These are phyloP conservation scores for Kwoniella bestiolae DNA, from an alignment of 768 basidiomycete genomes.

Conservation along the genomic window DNA sequence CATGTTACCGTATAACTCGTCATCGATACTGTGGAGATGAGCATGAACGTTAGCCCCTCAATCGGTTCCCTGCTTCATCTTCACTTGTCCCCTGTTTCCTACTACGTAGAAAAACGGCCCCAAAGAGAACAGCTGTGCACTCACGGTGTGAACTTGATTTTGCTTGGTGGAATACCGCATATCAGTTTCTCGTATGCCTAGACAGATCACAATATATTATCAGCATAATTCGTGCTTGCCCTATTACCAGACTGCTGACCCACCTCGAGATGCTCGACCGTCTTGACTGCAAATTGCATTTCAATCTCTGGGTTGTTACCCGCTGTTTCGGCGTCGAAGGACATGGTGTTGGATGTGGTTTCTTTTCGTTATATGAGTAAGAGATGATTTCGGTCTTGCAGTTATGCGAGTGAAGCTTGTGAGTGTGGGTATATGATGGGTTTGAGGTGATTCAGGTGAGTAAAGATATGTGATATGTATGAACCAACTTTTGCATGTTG, in stretches of 20 bases:
- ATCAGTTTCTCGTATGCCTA: slow-evolving; percentile 96
- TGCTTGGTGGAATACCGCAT: slow-evolving; percentile 74
- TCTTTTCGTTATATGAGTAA: background rate
- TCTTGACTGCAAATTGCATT: slow-evolving; percentile 96
- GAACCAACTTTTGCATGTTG: background rate
- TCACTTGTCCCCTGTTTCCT: too few species aligned
- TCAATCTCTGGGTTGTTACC: slow-evolving; percentile 94
- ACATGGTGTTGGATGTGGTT: background rate
- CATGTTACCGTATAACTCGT: slow-evolving; percentile 83
- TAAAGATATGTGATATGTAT: background rate
- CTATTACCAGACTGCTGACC: background rate
- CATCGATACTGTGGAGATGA: slow-evolving; percentile 69
- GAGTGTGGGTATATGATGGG: background rate
- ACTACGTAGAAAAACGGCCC: too few species aligned
- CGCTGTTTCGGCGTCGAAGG: slow-evolving; percentile 87
- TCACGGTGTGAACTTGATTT: slow-evolving; percentile 81
- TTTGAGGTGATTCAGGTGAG: background rate
- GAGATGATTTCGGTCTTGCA: too few species aligned
- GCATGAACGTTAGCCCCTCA: background rate
- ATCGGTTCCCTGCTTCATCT: too few species aligned
- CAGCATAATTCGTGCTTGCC: background rate
- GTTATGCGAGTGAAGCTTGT: too few species aligned
- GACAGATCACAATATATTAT: background rate
- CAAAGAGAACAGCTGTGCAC: slow-evolving; percentile 28
- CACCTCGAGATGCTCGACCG: slow-evolving; percentile 95